Evolutionary conservation across 805 yeast species (phyloP), one percentile per base, ranked within the genome.

Genomic region (Myxozyma monticola): DNA sequence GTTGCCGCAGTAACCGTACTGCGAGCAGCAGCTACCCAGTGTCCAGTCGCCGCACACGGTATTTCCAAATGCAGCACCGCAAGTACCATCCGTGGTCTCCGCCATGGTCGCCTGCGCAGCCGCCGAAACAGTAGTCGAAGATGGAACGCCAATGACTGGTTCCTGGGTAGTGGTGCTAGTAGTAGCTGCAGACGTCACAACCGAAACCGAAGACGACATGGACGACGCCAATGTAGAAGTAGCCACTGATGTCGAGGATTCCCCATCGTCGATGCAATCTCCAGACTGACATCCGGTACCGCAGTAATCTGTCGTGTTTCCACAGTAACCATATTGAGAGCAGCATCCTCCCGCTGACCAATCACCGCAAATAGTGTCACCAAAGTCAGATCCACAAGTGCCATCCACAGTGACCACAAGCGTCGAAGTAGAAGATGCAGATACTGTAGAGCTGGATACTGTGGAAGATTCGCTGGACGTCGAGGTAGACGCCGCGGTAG

Each of bases 11-110:
- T 42, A 53, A 4, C 57, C 57, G 24, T 53, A 53, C 33, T 49
- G 48, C 6, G 57, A 53, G 37, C 57, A 53, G 34, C 57, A 53
- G 18, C 38, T 45, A 10, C 57, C 57, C 15, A 14, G 39, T 4
- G 25, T 25, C 54, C 54, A 53, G 48, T 53, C 42, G 10, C 57
- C 57, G 39, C 57, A 53, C 6, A 53, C 39, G 2, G 54, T 53
- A 31, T 46, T 42, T 18, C 24, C 38, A 21, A 29, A 26, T n/a
- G 34, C 21, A 15, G 43, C 45, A 9, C 57, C 57, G 25, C 57
- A 53, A n/a, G 57, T 53, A 7, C 57, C 57, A 28, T 53, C 57
- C 10, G 48, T 40, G n/a, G 57, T 53, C 14, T 40, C 54, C 14
- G 41, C 41, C 3, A 37, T 21, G 9, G 54, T 49, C 4, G 55